Base-by-base conservation (phyloP, 2,329 filamentous ascomycete genomes). In the Cryoendolithus antarcticus region DNA sequence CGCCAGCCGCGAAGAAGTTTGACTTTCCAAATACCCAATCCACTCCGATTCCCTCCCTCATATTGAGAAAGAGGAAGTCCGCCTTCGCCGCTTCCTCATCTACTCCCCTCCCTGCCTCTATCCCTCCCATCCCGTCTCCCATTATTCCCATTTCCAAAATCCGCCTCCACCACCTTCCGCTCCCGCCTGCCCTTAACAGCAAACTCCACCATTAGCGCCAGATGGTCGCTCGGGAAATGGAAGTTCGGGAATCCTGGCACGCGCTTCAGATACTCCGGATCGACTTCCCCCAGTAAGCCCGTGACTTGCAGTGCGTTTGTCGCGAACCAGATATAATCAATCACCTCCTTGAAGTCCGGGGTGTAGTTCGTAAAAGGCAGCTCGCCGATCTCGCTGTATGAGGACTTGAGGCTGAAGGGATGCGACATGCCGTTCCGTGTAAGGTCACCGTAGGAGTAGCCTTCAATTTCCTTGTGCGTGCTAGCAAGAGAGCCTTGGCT, bases 321-420 rank as follows among this genome's bases (percentile, higher is more conserved):
- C 41, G 86, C 88, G 63, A 93, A 98, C 86, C 88, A 96, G 54
- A 98, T 86, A 62, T 96, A 95, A 60, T 98, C 91, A 49, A 98
- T 82, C 41, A 93, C 84, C 45, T 86, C 88, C 37, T 77, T 75
- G 64, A 95, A 98, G n/a, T 78, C 77, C 1, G 91, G 88, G 9
- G 86, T 93, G 63, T 96, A 98, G 63, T 98, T 98, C 34, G 91
- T 98, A 61, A 94, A 98, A 4, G 78, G 77, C 51, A 96, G 67
- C 58, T 94, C 85, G 42, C 86, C 82, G 38, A 93, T 80, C 46
- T 82, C 75, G 29, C 76, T 75, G 60, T 98, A 98, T 3, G 86
- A 80, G 13, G 91, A 94, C 55, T 91, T 86, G 48, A 98, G 70
- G 55, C 81, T 89, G 68, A 96, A 98, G 0, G 88, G 86, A 61